Conservation (phyloP, 2,329 filamentous ascomycete genomes). For the Mycosphaerelloides madeirae region DNA sequence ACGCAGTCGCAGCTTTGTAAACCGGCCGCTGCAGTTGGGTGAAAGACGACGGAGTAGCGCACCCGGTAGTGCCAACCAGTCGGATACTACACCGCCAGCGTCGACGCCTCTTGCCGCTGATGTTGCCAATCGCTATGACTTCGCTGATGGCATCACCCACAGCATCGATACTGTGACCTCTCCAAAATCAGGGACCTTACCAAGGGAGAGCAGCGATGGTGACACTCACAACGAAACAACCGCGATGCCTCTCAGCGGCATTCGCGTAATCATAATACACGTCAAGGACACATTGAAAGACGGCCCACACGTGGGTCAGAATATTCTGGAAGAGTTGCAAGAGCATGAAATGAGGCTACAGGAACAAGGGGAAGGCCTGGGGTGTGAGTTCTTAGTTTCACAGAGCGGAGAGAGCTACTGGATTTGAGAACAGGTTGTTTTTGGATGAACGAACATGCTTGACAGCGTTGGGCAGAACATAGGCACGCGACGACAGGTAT, state of each 20-base stretch:
- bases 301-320: conserved; percentile 58
- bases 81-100: not conserved
- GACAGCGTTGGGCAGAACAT: too few species aligned
- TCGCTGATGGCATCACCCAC: conserved; percentile 4
- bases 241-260: conserved; percentile 57
- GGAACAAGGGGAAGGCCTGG: conserved; percentile 56
- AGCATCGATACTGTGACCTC: not conserved
- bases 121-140: conserved; percentile 13
- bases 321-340: conserved; percentile 65
- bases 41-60: conserved; percentile 17
- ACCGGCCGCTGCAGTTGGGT: conserved; percentile 14
- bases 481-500: too few species aligned
- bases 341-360: conserved; percentile 53
- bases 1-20: conserved; percentile 30
- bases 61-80: conserved; percentile 8
- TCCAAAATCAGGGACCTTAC: not conserved
- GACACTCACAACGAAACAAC: conserved; percentile 2
- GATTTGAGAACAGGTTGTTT: too few species aligned
- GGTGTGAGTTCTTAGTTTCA: conserved; percentile 75
- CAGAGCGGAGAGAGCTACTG: conserved; percentile 57
- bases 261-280: conserved; percentile 86
- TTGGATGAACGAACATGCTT: too few species aligned
- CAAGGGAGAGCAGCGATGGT: conserved; percentile 2
- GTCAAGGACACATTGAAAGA: conserved; percentile 77
- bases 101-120: conserved; percentile 15